Evolutionary conservation across 2,329 filamentous ascomycete genomes (phyloP), one percentile per base, ranked within the genome.

Genomic region (Beauveria varroae): DNA sequence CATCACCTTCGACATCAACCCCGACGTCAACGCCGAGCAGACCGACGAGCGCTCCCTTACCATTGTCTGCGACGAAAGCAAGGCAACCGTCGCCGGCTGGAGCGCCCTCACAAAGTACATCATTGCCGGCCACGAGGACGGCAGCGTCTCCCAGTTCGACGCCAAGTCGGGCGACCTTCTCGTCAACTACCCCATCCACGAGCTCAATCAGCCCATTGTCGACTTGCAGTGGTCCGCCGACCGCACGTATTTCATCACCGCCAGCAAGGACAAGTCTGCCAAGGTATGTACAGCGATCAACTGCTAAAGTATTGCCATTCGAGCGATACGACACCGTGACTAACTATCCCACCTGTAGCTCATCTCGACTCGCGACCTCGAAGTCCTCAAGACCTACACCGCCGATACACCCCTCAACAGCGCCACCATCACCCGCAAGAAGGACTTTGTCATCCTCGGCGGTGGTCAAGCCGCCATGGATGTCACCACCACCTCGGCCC

Each of bases 381-480:
- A 90, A 71, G 88, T 96, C 66, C 84, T 99, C 70, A 99, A 99
- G 82, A 96, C 89, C 67, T 99, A 96, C 78, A 73, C 83, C 66
- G 82, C 92, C 79, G 95, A 99, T 73, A 99, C 95, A 5, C 93
- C 95, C 40, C 87, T 99, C 68, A 99, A 99, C 86, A 95, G 89
- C 74, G 95, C 95, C 67, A 86, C 88, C 71, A 95, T 99, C 69
- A 96, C 93, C 16, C 86, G 90, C 60, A 95, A 96, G 79, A 98
- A 98, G 81, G 92, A 98, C 74, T 99, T 91, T 73, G 93, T 99
- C 67, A 96, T 99, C 72, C 88, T 99, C 50, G 95, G 95, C 70
- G 95, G 95, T 86, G 95, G 95, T 69, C 95, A 99, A 80, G 95
- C 93, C 66, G 95, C 95, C 73, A 97, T 97, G 91, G 93, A 98